Conservation (phyloP, 768 basidiomycete species). For the Mycena amicta region DNA sequence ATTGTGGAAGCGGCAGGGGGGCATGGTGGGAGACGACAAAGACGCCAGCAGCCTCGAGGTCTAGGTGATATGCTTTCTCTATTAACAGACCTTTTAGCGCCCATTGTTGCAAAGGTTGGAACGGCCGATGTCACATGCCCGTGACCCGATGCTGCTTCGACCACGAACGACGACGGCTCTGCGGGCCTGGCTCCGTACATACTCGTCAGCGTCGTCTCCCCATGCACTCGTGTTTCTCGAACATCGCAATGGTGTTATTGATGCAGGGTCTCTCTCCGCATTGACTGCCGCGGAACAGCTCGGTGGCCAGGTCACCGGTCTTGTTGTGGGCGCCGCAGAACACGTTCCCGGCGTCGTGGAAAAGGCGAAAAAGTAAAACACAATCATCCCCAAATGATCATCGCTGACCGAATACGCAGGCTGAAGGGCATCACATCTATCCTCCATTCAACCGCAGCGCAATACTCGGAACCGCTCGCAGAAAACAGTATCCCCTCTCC, state of each 20-base stretch:
- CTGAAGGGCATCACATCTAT: constrained; percentile 68
- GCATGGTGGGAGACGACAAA: constrained; percentile 18
- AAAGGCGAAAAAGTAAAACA: constrained; percentile 75
- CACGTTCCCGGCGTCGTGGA: constrained; percentile 68
- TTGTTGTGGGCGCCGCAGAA: constrained; percentile 70
- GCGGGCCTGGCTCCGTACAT: constrained; percentile 42
- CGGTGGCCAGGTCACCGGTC: constrained; percentile 82
- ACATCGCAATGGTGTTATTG: constrained; percentile 79
- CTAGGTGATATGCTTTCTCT: constrained; percentile 12
- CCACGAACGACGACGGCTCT: constrained; percentile 17
- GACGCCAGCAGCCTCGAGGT: constrained; percentile 5
- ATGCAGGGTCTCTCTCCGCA: constrained; percentile 85
- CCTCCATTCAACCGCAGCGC: constrained; percentile 68
- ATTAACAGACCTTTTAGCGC: constrained; percentile 7
- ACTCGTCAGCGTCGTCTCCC: constrained; percentile 62
- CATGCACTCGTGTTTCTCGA: constrained; percentile 90
- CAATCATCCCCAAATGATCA: neutral
- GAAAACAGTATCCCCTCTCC: constrained; percentile 82
- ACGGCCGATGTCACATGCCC: neutral
- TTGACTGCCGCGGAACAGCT: constrained; percentile 87
- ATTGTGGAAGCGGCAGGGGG: constrained; percentile 45
- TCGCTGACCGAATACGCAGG: constrained; percentile 39
- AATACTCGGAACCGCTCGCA: constrained; percentile 70
- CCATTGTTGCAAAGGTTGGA: neutral
- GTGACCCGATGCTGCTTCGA: constrained; percentile 1